These are phyloP conservation scores for Saccharomyces uvarum DNA, from an alignment of 1,139 yeast genomes.

Conservation along the genomic window DNA sequence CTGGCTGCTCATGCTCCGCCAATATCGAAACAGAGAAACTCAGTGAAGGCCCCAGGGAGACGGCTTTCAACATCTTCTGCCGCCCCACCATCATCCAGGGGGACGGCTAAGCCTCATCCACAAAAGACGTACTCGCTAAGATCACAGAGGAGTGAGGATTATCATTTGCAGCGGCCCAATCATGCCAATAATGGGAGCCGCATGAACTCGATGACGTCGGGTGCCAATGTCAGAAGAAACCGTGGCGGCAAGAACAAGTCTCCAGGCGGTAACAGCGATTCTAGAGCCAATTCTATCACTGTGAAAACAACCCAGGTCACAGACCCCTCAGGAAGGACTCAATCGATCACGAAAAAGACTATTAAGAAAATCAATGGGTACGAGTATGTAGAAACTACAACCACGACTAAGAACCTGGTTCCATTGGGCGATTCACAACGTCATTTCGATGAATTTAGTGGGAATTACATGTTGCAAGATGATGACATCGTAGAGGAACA, in stretches of 20 bases:
- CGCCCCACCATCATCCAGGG: not conserved
- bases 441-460: constrained; percentile 30
- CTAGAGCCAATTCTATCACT: constrained; percentile 27
- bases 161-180: not conserved
- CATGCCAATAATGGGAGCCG: not conserved
- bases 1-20: constrained; percentile 1
- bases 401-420: constrained; percentile 21
- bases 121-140: constrained; percentile 2
- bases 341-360: constrained; percentile 28
- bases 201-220: constrained; percentile 1
- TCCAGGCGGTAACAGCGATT: constrained; percentile 5
- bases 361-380: constrained; percentile 27
- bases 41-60: not conserved
- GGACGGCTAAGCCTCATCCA: not conserved
- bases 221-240: not conserved
- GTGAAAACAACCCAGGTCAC: constrained; percentile 28
- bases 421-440: constrained; percentile 11
- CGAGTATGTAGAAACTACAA: constrained; percentile 30
- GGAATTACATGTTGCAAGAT: constrained; percentile 18
- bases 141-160: constrained; percentile 1
- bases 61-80: constrained; percentile 2
- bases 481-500: constrained; percentile 10
- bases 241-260: not conserved
- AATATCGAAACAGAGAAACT: constrained; percentile 3
- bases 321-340: constrained; percentile 29